Conservation (phyloP, 371 early-diverging fungal species). For the Chytridiales sp. region DNA sequence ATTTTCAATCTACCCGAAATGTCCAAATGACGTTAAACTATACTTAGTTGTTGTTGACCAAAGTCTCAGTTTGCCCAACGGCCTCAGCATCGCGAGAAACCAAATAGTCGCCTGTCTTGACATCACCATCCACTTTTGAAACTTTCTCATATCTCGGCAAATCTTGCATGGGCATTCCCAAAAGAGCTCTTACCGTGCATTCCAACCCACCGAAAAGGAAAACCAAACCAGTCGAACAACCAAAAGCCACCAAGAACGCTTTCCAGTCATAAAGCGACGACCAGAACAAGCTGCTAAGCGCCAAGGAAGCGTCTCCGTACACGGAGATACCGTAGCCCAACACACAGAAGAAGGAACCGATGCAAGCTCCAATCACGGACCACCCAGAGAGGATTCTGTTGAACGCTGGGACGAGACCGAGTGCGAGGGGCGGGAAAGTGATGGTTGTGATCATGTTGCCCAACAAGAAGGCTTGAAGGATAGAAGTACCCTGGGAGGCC, state of each 20-base stretch:
- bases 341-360: slow-evolving; percentile 49
- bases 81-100: too few relatives aligned
- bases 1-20: too few relatives aligned
- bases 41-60: too few relatives aligned
- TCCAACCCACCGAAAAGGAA: slow-evolving; percentile 11
- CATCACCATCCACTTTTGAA: too few relatives aligned
- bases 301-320: slow-evolving; percentile 6
- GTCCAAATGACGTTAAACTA: too few relatives aligned
- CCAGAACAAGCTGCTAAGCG: slow-evolving; percentile 12
- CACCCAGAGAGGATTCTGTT: slow-evolving; percentile 29
- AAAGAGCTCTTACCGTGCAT: neutral
- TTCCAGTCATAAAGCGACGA: slow-evolving; percentile 6
- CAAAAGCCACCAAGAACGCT: slow-evolving; percentile 11
- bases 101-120: too few relatives aligned
- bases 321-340: slow-evolving; percentile 39
- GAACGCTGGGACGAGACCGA: slow-evolving; percentile 48
- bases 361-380: slow-evolving; percentile 46
- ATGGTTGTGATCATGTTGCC: slow-evolving; percentile 56
- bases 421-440: slow-evolving; percentile 49
- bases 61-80: too few relatives aligned
- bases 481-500: slow-evolving; percentile 36
- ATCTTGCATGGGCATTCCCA: too few relatives aligned
- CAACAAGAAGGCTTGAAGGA: slow-evolving; percentile 52
- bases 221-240: slow-evolving; percentile 1
- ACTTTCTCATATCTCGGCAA: too few relatives aligned